Evolutionary conservation across 2,329 filamentous ascomycete species (phyloP).

Genomic region (Escovopsis sp.): DNA sequence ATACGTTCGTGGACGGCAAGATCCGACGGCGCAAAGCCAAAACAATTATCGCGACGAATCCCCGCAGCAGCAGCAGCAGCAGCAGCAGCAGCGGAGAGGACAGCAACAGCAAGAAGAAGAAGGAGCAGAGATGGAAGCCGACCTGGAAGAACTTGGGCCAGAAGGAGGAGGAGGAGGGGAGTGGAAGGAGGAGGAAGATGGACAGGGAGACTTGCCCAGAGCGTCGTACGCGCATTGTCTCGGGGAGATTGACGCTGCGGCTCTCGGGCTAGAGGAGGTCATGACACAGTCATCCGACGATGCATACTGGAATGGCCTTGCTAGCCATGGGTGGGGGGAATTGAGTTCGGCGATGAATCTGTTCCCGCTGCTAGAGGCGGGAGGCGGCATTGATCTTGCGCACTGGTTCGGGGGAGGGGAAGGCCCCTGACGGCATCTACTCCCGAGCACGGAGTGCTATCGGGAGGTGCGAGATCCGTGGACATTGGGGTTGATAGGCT

Average conservation of each 20-base stretch:
- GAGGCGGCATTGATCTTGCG: conserved; percentile 37
- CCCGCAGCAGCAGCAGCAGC: conserved; percentile 4
- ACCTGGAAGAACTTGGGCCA: too few relatives aligned
- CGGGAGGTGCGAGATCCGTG: too few relatives aligned
- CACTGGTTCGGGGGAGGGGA: conserved; percentile 13
- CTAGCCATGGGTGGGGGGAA: conserved; percentile 24
- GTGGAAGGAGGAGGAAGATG: too few relatives aligned
- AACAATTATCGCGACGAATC: too few relatives aligned
- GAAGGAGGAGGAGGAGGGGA: too few relatives aligned
- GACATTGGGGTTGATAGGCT: too few relatives aligned
- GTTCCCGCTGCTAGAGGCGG: conserved; percentile 35
- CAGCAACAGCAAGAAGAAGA: too few relatives aligned
- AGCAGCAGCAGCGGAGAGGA: conserved; percentile 10
- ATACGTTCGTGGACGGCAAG: too few relatives aligned
- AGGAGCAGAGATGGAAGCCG: too few relatives aligned
- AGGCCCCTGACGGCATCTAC: too few relatives aligned
- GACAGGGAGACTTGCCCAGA: conserved; percentile 7
- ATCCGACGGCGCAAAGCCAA: too few relatives aligned
- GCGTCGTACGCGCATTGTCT: conserved; percentile 16
- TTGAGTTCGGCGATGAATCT: conserved; percentile 32
- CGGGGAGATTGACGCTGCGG: conserved; percentile 23
- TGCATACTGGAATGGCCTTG: conserved; percentile 22
- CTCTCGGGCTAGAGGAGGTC: conserved; percentile 23
- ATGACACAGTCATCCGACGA: conserved; percentile 28
- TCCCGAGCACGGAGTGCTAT: too few relatives aligned